Evolutionary conservation across 805 yeast genomes (phyloP).

Genomic region (Aciculoconidium aculeatum): DNA sequence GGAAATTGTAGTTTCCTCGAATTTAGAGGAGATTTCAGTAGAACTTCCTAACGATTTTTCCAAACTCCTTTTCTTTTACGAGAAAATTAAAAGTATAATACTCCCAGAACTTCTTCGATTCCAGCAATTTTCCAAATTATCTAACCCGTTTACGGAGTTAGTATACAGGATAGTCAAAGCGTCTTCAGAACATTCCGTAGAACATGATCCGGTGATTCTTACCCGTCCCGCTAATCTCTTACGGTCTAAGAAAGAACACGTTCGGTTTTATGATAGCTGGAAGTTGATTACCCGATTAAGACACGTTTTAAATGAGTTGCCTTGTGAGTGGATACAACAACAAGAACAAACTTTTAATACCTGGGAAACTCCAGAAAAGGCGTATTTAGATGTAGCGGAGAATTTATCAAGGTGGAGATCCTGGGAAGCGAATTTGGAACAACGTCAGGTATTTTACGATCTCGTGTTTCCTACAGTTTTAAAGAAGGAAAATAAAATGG

Average conservation of each 20-base stretch:
- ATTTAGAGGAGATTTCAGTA: conserved; percentile 14
- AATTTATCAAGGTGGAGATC: conserved; percentile 78
- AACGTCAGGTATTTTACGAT: conserved; percentile 49
- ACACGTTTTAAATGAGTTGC: conserved; percentile 59
- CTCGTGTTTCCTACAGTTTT: conserved; percentile 32
- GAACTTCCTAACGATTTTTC: conserved; percentile 15
- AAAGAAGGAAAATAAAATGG: neutral
- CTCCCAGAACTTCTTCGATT: too few species aligned
- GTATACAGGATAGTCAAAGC: conserved; percentile 37
- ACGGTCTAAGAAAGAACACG: conserved; percentile 65
- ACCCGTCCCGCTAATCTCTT: conserved; percentile 84
- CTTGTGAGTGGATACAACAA: conserved; percentile 42
- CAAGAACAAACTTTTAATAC: conserved; percentile 25
- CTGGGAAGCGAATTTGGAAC: conserved; percentile 77
- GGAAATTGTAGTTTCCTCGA: conserved; percentile 14
- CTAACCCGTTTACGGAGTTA: conserved; percentile 26
- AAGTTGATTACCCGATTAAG: conserved; percentile 73
- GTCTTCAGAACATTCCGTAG: conserved; percentile 40
- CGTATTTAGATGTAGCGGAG: conserved; percentile 47
- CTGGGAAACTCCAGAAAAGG: conserved; percentile 46
- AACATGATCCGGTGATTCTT: conserved; percentile 83
- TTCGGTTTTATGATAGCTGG: conserved; percentile 84
- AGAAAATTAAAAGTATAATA: too few species aligned
- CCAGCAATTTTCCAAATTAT: conserved; percentile 11
- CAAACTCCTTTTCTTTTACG: too few species aligned